phyloP scores from a whole-genome alignment of 345 rosid species.

The Conringia planisiliqua region DNA sequence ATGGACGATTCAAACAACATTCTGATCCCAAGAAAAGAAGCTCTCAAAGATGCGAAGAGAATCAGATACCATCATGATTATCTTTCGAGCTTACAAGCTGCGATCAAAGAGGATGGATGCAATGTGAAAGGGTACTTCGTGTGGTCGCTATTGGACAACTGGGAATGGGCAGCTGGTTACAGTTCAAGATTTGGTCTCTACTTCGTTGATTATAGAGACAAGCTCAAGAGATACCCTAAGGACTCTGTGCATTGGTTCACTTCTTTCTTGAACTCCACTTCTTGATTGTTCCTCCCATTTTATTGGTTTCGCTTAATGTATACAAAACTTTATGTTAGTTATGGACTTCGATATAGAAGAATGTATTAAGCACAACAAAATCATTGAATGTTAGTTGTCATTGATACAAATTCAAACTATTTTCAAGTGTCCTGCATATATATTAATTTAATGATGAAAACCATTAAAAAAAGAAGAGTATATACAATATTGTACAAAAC shows the following conservation, averaged over 20 bases:
- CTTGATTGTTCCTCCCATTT: neutral
- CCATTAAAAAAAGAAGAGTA: no score
- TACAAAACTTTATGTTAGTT: neutral
- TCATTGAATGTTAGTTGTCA: neutral
- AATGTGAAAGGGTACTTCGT: conserved; percentile 91
- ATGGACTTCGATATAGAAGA: neutral
- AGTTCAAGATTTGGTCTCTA: conserved; percentile 89
- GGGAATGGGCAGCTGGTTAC: conserved; percentile 96
- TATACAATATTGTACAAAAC: no score
- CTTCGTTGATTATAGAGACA: conserved; percentile 77
- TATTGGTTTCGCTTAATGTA: neutral
- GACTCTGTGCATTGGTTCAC: conserved; percentile 91
- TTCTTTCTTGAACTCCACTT: conserved; percentile 58
- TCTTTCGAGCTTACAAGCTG: conserved; percentile 68
- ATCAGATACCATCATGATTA: conserved; percentile 79
- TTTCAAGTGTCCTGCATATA: no score
- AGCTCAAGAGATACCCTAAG: conserved; percentile 86
- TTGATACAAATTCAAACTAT: neutral
- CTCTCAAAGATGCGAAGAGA: conserved; percentile 76
- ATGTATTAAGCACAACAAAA: neutral
- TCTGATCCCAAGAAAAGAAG: conserved; percentile 46
- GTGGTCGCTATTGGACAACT: conserved; percentile 89
- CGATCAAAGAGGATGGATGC: conserved; percentile 93
- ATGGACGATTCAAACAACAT: conserved; percentile 75
- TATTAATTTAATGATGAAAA: no score